Evolutionary conservation across 768 basidiomycete genomes (phyloP).

Genomic region (Cytidiella melzeri): DNA sequence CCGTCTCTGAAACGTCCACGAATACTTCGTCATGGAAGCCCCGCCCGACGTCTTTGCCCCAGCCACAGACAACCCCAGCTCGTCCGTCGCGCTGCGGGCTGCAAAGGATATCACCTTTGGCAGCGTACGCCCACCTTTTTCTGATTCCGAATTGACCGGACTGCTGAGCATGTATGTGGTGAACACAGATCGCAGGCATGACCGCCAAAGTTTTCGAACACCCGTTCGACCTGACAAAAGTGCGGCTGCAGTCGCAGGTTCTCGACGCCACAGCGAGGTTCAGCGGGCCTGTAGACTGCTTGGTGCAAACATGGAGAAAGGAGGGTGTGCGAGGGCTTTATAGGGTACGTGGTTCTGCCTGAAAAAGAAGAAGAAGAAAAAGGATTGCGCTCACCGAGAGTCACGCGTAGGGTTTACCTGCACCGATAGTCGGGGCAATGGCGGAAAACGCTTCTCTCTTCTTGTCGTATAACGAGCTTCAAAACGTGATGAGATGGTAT

Average conservation of each 20-base stretch:
- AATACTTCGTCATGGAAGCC: conserved; percentile 18
- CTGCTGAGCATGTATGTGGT: not conserved
- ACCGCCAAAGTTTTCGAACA: conserved; percentile 86
- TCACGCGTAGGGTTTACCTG: conserved; percentile 68
- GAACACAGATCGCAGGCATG: conserved; percentile 75
- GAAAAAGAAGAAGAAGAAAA: too few species aligned
- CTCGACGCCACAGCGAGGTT: conserved; percentile 66
- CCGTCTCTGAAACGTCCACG: not conserved
- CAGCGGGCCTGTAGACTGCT: conserved; percentile 83
- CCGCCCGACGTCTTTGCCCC: conserved; percentile 14
- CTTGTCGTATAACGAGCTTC: conserved; percentile 74
- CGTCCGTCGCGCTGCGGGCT: conserved; percentile 19
- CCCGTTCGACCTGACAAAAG: conserved; percentile 94
- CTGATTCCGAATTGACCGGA: too few species aligned
- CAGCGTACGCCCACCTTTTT: conserved; percentile 19
- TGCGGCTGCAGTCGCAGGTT: conserved; percentile 88
- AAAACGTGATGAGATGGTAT: conserved; percentile 48
- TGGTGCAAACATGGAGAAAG: conserved; percentile 69
- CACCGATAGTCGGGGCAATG: conserved; percentile 89
- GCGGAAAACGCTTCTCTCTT: conserved; percentile 88
- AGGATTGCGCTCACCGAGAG: too few species aligned
- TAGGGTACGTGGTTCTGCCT: conserved; percentile 66
- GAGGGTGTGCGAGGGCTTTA: conserved; percentile 87
- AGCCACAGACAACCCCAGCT: conserved; percentile 8
- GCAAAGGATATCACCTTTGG: conserved; percentile 24